phyloP scores from a whole-genome alignment of 352 stramenopile genomes.

The Phytophthora litchii region DNA sequence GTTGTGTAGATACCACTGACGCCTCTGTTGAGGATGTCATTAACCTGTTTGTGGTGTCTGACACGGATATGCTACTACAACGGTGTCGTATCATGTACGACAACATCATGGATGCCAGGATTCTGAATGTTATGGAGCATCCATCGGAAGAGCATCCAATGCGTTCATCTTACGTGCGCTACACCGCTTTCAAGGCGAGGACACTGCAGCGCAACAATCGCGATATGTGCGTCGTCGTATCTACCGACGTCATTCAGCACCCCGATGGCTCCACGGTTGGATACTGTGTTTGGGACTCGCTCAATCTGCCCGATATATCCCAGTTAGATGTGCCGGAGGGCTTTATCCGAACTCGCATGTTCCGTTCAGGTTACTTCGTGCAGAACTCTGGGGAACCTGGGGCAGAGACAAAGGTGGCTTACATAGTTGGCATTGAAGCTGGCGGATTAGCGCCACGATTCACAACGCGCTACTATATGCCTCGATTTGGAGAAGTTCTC shows the following conservation, averaged over 20 bases:
- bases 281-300: slow-evolving; percentile 60
- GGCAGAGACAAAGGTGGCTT: slow-evolving; percentile 39
- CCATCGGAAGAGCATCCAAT: slow-evolving; percentile 36
- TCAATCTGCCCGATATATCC: slow-evolving; percentile 42
- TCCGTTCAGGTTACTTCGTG: slow-evolving; percentile 49
- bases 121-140: slow-evolving; percentile 44
- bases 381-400: slow-evolving; percentile 37
- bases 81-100: slow-evolving; percentile 50
- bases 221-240: slow-evolving; percentile 53
- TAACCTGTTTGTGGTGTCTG: slow-evolving; percentile 41
- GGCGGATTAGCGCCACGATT: slow-evolving; percentile 40
- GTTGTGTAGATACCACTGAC: slow-evolving; percentile 39
- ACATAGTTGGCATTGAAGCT: slow-evolving; percentile 51
- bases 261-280: slow-evolving; percentile 48
- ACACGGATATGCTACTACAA: slow-evolving; percentile 45
- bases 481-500: slow-evolving; percentile 42
- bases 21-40: slow-evolving; percentile 42
- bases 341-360: slow-evolving; percentile 47
- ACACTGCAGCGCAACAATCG: slow-evolving; percentile 39
- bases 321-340: slow-evolving; percentile 39
- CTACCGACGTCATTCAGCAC: slow-evolving; percentile 42
- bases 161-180: slow-evolving; percentile 51
- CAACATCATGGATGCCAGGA: slow-evolving; percentile 44
- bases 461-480: slow-evolving; percentile 47
- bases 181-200: slow-evolving; percentile 45